These are phyloP conservation scores for Apiospora aurea DNA, from an alignment of 2,329 filamentous ascomycete species.

Conservation along the genomic window DNA sequence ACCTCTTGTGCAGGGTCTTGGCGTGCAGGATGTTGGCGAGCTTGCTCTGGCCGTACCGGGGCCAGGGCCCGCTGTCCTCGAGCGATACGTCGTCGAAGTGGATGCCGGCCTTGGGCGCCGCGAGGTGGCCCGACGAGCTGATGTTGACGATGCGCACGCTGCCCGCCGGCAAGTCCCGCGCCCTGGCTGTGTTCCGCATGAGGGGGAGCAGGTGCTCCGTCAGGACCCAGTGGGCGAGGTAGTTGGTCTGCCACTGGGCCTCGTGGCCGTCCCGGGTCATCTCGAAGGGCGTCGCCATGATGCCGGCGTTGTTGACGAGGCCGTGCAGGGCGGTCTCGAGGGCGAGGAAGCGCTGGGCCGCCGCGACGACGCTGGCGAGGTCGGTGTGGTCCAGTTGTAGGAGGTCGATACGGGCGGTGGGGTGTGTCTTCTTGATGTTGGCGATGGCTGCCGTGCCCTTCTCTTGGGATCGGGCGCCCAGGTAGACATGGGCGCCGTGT, in stretches of 20 bases:
- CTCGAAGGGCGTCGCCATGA: slow-evolving; percentile 43
- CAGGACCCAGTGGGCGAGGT: slow-evolving; percentile 51
- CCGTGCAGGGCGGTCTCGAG: slow-evolving; percentile 43
- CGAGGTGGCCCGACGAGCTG: slow-evolving; percentile 39
- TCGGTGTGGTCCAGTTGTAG: slow-evolving; percentile 45
- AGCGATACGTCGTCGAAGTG: slow-evolving; percentile 34
- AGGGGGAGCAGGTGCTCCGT: slow-evolving; percentile 48
- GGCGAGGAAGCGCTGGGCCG: slow-evolving; percentile 41
- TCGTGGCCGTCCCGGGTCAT: slow-evolving; percentile 46
- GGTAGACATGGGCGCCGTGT: slow-evolving; percentile 49
- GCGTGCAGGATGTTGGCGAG: slow-evolving; percentile 53
- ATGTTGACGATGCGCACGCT: slow-evolving; percentile 41
- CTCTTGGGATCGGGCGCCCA: slow-evolving; percentile 45
- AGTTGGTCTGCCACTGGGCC: slow-evolving; percentile 51
- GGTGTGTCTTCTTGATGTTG: slow-evolving; percentile 42
- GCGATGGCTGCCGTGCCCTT: slow-evolving; percentile 44
- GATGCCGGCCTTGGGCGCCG: slow-evolving; percentile 38
- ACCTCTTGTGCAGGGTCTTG: slow-evolving; percentile 43
- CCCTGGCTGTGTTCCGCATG: slow-evolving; percentile 41
- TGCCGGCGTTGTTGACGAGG: slow-evolving; percentile 43
- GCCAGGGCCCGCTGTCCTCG: slow-evolving; percentile 31
- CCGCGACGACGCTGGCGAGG: slow-evolving; percentile 46
- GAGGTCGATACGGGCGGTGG: slow-evolving; percentile 43
- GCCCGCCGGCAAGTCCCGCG: slow-evolving; percentile 28
- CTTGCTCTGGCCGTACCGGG: slow-evolving; percentile 54